Conservation (phyloP, 805 yeast genomes). For the Ogataea kodamae region DNA sequence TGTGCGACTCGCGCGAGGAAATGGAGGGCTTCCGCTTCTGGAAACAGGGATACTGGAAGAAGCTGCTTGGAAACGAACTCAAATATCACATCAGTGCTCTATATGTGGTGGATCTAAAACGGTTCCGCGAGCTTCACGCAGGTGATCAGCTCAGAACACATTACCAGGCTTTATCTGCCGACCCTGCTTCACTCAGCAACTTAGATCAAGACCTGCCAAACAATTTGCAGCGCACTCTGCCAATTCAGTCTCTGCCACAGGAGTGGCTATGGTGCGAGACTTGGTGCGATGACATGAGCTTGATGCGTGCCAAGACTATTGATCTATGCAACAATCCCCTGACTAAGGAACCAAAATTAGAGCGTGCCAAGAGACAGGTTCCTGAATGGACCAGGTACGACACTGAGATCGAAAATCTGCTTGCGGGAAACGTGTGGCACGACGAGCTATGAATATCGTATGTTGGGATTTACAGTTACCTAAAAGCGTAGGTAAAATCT, state of each 20-base stretch:
- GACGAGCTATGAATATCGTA: slow-evolving; percentile 16
- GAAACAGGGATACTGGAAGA: slow-evolving; percentile 90
- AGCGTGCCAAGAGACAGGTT: slow-evolving; percentile 67
- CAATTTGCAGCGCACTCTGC: slow-evolving; percentile 64
- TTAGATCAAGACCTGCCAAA: slow-evolving; percentile 95
- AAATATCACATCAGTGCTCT: slow-evolving; percentile 84
- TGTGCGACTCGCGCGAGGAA: slow-evolving; percentile 76
- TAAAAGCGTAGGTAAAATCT: slow-evolving; percentile 13
- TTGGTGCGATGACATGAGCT: slow-evolving; percentile 72
- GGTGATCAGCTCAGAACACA: slow-evolving; percentile 83
- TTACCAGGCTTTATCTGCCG: slow-evolving; percentile 77
- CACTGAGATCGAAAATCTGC: slow-evolving; percentile 41
- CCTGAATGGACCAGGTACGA: slow-evolving; percentile 78
- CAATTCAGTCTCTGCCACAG: slow-evolving; percentile 69
- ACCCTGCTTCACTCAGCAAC: slow-evolving; percentile 74
- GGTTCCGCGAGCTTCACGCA: slow-evolving; percentile 60
- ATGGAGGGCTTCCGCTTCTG: slow-evolving; percentile 88
- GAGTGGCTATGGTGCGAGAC: slow-evolving; percentile 95
- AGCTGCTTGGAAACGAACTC: slow-evolving; percentile 49
- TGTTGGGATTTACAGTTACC: not conserved
- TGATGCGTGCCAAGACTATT: slow-evolving; percentile 66
- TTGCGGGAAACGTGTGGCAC: slow-evolving; percentile 6
- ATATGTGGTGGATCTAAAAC: slow-evolving; percentile 71
- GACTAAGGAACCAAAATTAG: slow-evolving; percentile 75
- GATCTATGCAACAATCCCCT: slow-evolving; percentile 83